Conservation (phyloP, 2,329 filamentous ascomycete species). For the Botrytis byssoidea region DNA sequence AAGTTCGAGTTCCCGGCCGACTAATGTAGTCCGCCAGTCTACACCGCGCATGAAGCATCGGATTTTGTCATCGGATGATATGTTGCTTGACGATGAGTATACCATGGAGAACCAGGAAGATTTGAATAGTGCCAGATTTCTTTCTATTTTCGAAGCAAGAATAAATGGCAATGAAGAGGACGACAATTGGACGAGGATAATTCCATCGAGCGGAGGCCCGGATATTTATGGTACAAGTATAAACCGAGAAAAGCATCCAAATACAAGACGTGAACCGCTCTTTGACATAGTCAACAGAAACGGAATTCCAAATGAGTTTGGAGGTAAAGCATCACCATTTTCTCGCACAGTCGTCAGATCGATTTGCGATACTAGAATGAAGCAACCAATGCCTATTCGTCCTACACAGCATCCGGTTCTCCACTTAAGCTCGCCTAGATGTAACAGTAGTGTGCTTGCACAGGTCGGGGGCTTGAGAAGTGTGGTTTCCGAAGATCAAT, state of each 20-base stretch:
- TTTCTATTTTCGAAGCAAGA: neutral
- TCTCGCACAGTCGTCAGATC: neutral
- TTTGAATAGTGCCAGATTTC: neutral
- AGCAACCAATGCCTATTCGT: constrained; percentile 14
- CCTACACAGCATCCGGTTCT: constrained; percentile 25
- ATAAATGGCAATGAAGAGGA: neutral
- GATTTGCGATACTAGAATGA: neutral
- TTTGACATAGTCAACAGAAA: neutral
- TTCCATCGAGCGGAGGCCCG: neutral
- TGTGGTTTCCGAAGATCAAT: constrained; percentile 29
- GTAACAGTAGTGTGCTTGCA: constrained; percentile 31
- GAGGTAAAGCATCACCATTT: neutral
- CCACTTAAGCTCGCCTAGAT: constrained; percentile 25
- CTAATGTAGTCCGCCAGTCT: constrained; percentile 7
- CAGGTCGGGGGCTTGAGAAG: constrained; percentile 29
- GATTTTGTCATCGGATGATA: constrained; percentile 33
- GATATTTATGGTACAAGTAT: no score
- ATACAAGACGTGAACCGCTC: neutral
- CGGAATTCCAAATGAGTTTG: neutral
- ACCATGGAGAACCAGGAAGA: neutral
- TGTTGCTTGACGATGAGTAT: constrained; percentile 35
- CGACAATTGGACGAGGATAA: neutral
- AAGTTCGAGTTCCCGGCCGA: constrained; percentile 32
- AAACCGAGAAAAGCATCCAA: neutral
- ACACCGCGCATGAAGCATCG: constrained; percentile 15